Base-by-base conservation (phyloP, 495 filamentous ascomycete species). In the Penicillium silybi region DNA sequence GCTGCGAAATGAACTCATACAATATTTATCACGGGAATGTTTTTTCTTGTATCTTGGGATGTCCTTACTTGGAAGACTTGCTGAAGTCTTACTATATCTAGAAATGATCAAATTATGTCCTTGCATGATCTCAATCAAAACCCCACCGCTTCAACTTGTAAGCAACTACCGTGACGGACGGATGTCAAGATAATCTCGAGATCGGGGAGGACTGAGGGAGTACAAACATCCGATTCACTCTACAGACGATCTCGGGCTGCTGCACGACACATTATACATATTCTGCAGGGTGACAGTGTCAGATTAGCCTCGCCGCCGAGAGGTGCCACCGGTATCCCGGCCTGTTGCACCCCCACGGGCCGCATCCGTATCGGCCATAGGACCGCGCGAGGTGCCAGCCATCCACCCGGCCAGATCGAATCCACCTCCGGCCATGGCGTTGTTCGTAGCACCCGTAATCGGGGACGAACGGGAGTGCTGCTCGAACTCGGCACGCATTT, bases 321-420 rank as follows among this genome's bases (percentile, higher is more conserved):
- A 56, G 20, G 61, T 50, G 42, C 58, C 67, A 38, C 61, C 59
- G 34, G 60, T 53, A 17, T 75, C 72, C 57, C 68, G 68, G 39
- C 69, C 69, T 47, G 69, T 73, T 41, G 59, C 64, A 41, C 45
- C 62, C 22, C 63, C 69, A 46, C 52, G 61, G 50, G 61, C 56
- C 46, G 38, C 59, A 7, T 57, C 64, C 38, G 49, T 50, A 57
- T 46, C 58, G 43, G 53, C 54, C 48, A 60, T 61, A 9, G 56
- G 66, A 25, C 56, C 63, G 46, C 62, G 56, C 17, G 58, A 56
- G 41, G 66, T 71, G 16, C 72, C 71, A 0, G 90, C 89, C 76
- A 96, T 81, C 81, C 86, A 95, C 2, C 85, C 83, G 2, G 91
- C 91, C 65, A 95, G 77, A 66, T 96, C 91, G 61, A 96, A 96